Evolutionary conservation across 768 basidiomycete species (phyloP).

Genomic region (Tephrocybe sp.): DNA sequence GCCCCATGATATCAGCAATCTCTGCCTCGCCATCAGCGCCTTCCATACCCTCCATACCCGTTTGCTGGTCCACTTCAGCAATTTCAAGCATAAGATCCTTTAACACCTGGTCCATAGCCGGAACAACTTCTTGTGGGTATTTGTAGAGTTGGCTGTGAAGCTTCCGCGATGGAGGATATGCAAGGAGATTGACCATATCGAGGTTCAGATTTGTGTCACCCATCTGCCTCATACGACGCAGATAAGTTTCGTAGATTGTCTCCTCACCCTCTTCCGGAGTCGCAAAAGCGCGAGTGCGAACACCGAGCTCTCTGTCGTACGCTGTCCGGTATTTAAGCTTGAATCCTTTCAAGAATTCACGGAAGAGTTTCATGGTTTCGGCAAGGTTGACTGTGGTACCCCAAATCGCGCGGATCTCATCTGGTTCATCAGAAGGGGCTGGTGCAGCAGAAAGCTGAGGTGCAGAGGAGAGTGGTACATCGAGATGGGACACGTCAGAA

Average conservation of each 20-base stretch:
- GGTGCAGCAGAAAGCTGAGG: constrained; percentile 60
- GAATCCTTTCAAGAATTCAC: constrained; percentile 88
- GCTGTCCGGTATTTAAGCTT: constrained; percentile 85
- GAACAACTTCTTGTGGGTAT: constrained; percentile 97
- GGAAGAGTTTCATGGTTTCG: constrained; percentile 90
- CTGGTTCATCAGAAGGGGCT: constrained; percentile 68
- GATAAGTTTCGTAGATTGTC: constrained; percentile 74
- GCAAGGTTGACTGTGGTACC: constrained; percentile 93
- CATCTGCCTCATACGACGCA: constrained; percentile 85
- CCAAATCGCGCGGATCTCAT: constrained; percentile 93
- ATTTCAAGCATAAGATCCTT: constrained; percentile 91
- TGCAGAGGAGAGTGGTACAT: constrained; percentile 56
- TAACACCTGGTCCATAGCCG: constrained; percentile 95
- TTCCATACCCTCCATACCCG: constrained; percentile 71
- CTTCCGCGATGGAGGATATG: constrained; percentile 84
- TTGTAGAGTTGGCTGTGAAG: constrained; percentile 82
- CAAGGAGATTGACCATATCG: constrained; percentile 81
- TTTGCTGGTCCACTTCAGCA: constrained; percentile 78
- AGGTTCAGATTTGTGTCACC: constrained; percentile 94
- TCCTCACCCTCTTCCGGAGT: constrained; percentile 70
- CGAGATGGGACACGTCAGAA: constrained; percentile 60
- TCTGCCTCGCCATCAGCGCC: constrained; percentile 80
- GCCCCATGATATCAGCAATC: constrained; percentile 83
- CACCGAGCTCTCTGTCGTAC: constrained; percentile 65
- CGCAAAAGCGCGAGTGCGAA: constrained; percentile 48